These are phyloP conservation scores for Amanita rimosa DNA, from an alignment of 768 basidiomycete genomes.

Conservation along the genomic window DNA sequence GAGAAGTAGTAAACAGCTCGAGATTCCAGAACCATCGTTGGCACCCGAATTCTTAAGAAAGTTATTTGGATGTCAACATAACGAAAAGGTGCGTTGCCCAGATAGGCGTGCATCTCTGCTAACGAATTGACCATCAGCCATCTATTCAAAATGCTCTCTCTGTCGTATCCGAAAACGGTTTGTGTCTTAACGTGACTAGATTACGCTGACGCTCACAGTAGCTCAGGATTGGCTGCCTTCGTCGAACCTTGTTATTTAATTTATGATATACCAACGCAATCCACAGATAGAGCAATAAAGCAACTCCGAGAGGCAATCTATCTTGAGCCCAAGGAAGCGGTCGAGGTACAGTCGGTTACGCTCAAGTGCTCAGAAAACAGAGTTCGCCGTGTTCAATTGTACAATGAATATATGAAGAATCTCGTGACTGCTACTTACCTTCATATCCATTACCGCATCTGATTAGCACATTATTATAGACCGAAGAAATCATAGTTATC, in stretches of 20 bases:
- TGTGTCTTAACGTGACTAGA: slow-evolving; percentile 4
- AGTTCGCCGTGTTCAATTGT: slow-evolving; percentile 26
- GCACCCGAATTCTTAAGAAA: slow-evolving; percentile 45
- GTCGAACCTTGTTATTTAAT: slow-evolving; percentile 49
- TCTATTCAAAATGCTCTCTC: slow-evolving; percentile 68
- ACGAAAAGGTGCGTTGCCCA: slow-evolving; percentile 57
- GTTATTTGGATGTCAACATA: slow-evolving; percentile 66
- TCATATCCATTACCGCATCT: not conserved
- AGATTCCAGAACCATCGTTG: slow-evolving; percentile 46
- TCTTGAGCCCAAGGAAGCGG: slow-evolving; percentile 19
- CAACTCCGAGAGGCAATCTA: slow-evolving; percentile 26
- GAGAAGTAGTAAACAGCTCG: not conserved
- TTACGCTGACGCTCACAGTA: not conserved
- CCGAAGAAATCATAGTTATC: slow-evolving; percentile 41
- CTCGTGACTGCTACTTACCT: slow-evolving; percentile 26
- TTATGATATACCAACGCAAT: slow-evolving; percentile 37
- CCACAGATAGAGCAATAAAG: slow-evolving; percentile 24
- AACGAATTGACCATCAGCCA: slow-evolving; percentile 28
- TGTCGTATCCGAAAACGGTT: slow-evolving; percentile 53
- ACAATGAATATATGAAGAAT: slow-evolving; percentile 28
- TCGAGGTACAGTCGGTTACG: slow-evolving; percentile 19
- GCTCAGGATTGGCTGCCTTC: slow-evolving; percentile 47
- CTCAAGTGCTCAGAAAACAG: slow-evolving; percentile 32
- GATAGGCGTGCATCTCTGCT: not conserved
- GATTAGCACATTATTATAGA: slow-evolving; percentile 8